Base-by-base conservation (phyloP, 495 filamentous ascomycete genomes). In the Aspergillus kassunensis region DNA sequence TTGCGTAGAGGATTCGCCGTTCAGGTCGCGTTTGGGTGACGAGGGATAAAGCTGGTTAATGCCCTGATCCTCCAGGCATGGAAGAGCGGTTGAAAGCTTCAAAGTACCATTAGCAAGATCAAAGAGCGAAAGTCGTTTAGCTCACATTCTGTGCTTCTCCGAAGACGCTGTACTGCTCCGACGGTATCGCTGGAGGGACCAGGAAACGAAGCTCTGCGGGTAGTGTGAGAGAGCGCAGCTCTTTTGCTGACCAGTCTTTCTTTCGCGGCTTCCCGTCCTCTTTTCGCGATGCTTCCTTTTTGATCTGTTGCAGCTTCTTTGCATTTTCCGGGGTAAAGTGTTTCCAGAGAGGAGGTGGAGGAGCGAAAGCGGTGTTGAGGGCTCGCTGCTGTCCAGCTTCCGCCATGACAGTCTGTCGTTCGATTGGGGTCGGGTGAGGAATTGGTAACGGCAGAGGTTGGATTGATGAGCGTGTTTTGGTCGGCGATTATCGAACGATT, bases 261-360 rank as follows among this genome's bases (percentile, higher is more conserved):
- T 62, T 60, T 30, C 40, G 36, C 30, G 61, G 19, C 54, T 67
- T 56, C 52, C 71, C 63, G 67, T 71, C 43, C 63, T 63, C 49
- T 58, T 65, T 58, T 60, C 75, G 61, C 60, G 75, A 58, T 1
- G 69, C 65, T 27, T 75, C 68, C 23, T 72, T 68, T 58, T 75
- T 77, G 54, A 79, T 62, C 47, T 75, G 58, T 30, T 86, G 74
- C 41, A 95, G 79, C 29, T 78, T 83, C 20, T 80, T 68, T 53
- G 93, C 60, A 66, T 95, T 96, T 0, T 85, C 81, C 3, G 80
- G 60, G 0, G 89, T 96, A 71, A 97, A 97, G 65, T 84, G 76
- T 55, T 88, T 86, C 81, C 89, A 97, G 74, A 96, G 91, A 3
- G 87, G 84, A 18, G 93, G 93, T 4, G 93, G 93, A 13, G 87